Evolutionary conservation across 139 green algal species (phyloP), one percentile per base, ranked within the genome.

Genomic region (Microglena sp.): DNA sequence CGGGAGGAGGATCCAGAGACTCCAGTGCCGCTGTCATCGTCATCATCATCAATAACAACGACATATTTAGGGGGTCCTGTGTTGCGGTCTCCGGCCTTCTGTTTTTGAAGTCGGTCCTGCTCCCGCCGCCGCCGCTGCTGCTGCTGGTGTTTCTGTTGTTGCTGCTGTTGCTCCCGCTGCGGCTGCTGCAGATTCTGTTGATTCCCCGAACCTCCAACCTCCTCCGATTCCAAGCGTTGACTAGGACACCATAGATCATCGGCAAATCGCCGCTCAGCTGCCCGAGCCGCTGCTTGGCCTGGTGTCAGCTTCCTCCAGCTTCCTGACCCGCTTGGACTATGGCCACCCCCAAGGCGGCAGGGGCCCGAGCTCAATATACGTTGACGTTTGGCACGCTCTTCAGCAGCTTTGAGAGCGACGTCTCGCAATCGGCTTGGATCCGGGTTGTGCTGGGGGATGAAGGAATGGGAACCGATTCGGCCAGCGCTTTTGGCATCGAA

Each of bases 381-480:
- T 29, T 73, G 63, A 35, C 53, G 57, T 58, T 79, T 79, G 35
- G 63, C 67, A 0, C 73, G 73, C 30, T 71, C 73, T 57, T 79
- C 73, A 1, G 73, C 73, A 0, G 73, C 73, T 64, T 78, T 64
- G 0, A 22, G 4, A 21, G 1, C 43, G 2, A 53, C 21, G 27
- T 40, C 27, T 5, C 43, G 34, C 1, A 68, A 34, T 26, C 45
- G 33, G 0, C 27, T 24, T 0, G 46, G 56, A 22, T 29, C 45
- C 21, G 68, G 76, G 62, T 86, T 86, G 68, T 86, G 79, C 0
- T 5, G 32, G 0, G 75, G 72, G 26, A 86, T 81, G 60, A 75
- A 83, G 35, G 28, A 31, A 44, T 80, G 63, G 3, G 53, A 27
- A 4, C 79, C 79, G 54, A 86, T 66, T 2, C 79, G 60, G 15